Conservation (phyloP, 768 basidiomycete genomes). For the Rhodotorula taiwanensis region DNA sequence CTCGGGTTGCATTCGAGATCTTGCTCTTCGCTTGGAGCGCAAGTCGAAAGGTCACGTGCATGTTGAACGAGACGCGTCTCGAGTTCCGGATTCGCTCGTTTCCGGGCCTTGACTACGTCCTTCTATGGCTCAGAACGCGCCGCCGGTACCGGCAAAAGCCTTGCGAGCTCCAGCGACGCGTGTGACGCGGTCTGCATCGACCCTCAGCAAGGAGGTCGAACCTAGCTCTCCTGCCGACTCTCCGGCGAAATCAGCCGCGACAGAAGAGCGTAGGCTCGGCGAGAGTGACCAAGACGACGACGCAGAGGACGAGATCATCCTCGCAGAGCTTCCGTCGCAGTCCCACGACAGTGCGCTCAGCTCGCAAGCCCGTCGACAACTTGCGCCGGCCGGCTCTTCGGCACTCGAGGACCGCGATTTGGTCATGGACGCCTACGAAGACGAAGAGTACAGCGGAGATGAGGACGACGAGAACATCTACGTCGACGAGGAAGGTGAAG, state of each 20-base stretch:
- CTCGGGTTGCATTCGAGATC: too few relatives aligned
- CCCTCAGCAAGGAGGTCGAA: constrained; percentile 12
- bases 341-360: background rate
- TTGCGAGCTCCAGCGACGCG: background rate
- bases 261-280: background rate
- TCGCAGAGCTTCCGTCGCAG: background rate
- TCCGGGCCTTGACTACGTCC: too few relatives aligned
- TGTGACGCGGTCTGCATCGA: constrained; percentile 18
- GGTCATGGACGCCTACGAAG: background rate
- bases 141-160: background rate
- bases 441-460: background rate
- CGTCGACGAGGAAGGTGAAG: background rate
- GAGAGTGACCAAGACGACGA: constrained; percentile 4
- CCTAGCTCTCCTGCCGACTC: background rate
- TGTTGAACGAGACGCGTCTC: too few relatives aligned
- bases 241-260: too few relatives aligned
- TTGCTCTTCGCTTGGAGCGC: too few relatives aligned
- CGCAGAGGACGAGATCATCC: constrained; percentile 3
- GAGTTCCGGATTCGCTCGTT: too few relatives aligned
- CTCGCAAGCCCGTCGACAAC: constrained; percentile 9
- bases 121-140: background rate
- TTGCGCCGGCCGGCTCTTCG: constrained; percentile 1
- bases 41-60: too few relatives aligned
- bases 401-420: background rate
- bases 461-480: background rate